Evolutionary conservation across 23 red algal genomes (phyloP), one percentile per base, ranked within the genome.

Genomic region (Gracilaria domingensis): DNA sequence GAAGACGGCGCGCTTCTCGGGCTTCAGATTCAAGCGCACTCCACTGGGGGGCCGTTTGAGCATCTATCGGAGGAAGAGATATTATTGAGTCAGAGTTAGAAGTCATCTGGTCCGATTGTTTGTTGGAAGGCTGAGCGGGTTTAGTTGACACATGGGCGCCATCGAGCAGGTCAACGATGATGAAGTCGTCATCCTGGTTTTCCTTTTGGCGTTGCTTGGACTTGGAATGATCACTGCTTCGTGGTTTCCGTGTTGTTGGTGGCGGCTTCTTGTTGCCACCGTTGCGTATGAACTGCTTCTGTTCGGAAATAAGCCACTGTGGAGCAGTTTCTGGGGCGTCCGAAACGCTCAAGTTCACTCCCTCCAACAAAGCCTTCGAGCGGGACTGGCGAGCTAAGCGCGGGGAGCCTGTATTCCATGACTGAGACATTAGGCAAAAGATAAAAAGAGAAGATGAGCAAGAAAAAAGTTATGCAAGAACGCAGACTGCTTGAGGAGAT

Each of bases 161-260:
- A 35, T 91, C 87, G 18, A 91, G 56, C 75, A 91, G 57, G 33
- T 91, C 87, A 59, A 91, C 75, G 66, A 91, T 91, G 2, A 91
- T 72, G 65, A 91, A 81, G 36, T 91, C 87, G 18, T 91, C 87
- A 53, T 81, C 76, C 18, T 79, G 72, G 28, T 48, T 50, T 55
- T 85, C 59, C 12, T 60, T 69, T 49, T 48, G 21, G 11, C 20
- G 32, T 47, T 85, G 51, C 57, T 85, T 85, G 54, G 42, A 56
- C 4, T 44, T 25, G 3, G 57, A 60, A 6, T 44, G 57, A 35
- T 65, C 40, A 9, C 36, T 2, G 51, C 20, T 48, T 58, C 78
- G 54, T 28, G 53, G 32, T 82, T 57, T 61, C 26, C 59, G 21
- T 2, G 65, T 11, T 32, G 64, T 65, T n/a, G 81, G 81, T 40